These are phyloP conservation scores for Tylopilus sp. DNA, from an alignment of 768 basidiomycete species.

Conservation along the genomic window DNA sequence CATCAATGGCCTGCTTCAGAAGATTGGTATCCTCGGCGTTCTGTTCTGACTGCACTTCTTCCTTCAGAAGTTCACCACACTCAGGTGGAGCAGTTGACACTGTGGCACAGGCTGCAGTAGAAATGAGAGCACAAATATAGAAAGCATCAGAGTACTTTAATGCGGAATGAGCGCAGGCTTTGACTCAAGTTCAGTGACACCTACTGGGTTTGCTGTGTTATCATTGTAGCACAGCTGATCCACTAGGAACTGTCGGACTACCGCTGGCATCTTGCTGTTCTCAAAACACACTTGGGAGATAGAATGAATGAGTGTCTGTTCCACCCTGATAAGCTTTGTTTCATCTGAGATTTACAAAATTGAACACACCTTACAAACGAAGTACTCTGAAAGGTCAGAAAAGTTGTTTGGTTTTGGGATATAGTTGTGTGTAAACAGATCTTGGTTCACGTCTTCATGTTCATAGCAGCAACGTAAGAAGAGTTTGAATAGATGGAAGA, in stretches of 20 bases:
- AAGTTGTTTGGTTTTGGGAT: no score
- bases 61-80: conserved; percentile 67
- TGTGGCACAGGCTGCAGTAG: conserved; percentile 74
- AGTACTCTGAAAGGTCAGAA: conserved; percentile 90
- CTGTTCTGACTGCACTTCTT: conserved; percentile 65
- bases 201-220: no score
- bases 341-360: neutral
- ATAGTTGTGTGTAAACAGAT: conserved; percentile 82
- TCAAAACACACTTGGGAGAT: conserved; percentile 85
- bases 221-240: conserved; percentile 93
- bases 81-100: no score
- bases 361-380: conserved; percentile 77
- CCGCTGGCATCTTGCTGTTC: conserved; percentile 79
- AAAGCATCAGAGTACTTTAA: no score
- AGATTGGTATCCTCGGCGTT: conserved; percentile 67
- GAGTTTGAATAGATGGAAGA: conserved; percentile 95
- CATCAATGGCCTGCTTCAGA: conserved; percentile 69
- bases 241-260: conserved; percentile 84
- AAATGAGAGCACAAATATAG: conserved; percentile 86
- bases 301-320: conserved; percentile 72
- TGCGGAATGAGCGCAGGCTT: no score
- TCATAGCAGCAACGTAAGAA: conserved; percentile 90
- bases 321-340: conserved; percentile 8
- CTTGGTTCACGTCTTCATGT: conserved; percentile 74
- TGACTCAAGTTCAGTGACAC: no score